Base-by-base conservation (phyloP, 805 yeast species). In the Tetrapisispora arboricola region DNA sequence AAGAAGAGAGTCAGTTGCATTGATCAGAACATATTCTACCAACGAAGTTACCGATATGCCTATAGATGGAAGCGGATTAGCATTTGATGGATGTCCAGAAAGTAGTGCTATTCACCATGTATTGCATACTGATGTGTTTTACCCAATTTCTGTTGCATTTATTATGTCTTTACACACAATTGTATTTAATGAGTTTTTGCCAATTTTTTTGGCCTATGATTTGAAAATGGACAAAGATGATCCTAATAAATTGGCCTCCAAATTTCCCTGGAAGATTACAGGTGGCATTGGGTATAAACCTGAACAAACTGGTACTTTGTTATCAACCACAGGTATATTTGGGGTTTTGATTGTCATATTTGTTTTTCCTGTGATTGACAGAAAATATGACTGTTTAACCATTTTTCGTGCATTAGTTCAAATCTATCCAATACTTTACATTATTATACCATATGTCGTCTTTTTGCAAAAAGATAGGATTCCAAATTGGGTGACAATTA, bases 251-350 rank as follows among this genome's bases (percentile, higher is more conserved):
- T 39, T 56, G 38, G 38, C 43, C 12, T 62, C 70, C 12, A 49
- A 58, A 34, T 73, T 76, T 48, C 81, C 81, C 8, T 67, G 68
- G 58, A 55, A 49, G 22, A 56, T 73, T 17, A 51, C 55, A 27
- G 82, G 82, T 28, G 82, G 82, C 0, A 61, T 76, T 44, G 76
- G 75, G 6, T 67, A 63, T 52, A 47, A 55, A 17, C 60, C 77
- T 2, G 60, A 61, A 38, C 64, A 66, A 19, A 74, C 76, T 21
- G 83, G 81, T 35, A 50, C 63, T 2, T 50, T 75, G 39, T 57
- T 76, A 26, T 73, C 80, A 6, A 44, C 66, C 1, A 71, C 76
- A 2, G 82, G 81, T n/a, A 49, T 72, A 13, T 60, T 70, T 30
- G 80, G 80, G 6, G 69, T 73, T 15, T 48, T 72, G 34, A 60